These are phyloP conservation scores for Eucalyptus erythrocorys DNA, from an alignment of 345 rosid species.

Conservation along the genomic window DNA sequence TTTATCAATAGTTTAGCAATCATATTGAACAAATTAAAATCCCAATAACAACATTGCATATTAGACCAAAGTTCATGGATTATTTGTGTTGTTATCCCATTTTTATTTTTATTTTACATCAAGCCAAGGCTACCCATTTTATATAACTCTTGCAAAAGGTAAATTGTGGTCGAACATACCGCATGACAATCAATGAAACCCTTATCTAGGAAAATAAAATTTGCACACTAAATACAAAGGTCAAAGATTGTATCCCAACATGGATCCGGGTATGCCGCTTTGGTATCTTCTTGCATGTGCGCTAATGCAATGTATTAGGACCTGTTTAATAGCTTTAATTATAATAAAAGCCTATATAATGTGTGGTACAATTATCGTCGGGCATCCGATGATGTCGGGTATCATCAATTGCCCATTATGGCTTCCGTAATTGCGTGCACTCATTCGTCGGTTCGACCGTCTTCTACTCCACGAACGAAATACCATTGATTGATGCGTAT, in stretches of 20 bases:
- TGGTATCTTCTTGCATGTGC: not conserved
- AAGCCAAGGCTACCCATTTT: not conserved
- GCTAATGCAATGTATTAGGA: not conserved
- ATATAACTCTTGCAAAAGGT: not conserved
- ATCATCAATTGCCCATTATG: not conserved
- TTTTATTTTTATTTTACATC: not conserved
- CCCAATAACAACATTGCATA: not conserved
- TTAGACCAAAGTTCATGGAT: rapidly evolving
- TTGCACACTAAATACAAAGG: not conserved
- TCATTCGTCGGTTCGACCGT: not conserved
- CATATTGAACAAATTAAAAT: not conserved
- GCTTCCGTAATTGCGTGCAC: not conserved
- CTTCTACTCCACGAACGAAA: not conserved
- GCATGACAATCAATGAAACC: not conserved
- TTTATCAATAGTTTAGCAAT: not conserved
- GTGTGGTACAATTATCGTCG: not conserved
- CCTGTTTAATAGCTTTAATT: not conserved
- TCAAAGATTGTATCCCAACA: not conserved
- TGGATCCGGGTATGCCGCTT: not conserved
- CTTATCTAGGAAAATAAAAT: not conserved
- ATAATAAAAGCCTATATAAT: not conserved
- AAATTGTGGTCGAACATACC: not conserved
- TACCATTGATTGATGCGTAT: not conserved
- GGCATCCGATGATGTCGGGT: not conserved
- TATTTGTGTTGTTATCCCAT: not conserved